Evolutionary conservation across 805 yeast species (phyloP).

Genomic region (Ogataea parapolymorpha): DNA sequence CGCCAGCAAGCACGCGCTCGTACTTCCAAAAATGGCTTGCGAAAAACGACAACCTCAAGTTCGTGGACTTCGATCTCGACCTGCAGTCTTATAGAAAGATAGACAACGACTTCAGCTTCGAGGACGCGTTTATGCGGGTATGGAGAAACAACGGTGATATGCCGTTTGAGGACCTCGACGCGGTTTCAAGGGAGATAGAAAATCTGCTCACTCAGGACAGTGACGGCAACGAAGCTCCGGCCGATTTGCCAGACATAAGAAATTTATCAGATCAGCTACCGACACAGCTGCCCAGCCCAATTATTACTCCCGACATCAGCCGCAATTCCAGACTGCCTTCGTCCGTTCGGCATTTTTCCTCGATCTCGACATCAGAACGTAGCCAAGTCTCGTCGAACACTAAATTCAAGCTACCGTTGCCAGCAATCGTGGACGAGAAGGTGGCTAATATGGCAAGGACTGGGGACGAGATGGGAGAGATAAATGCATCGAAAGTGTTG

Average conservation of each 20-base stretch:
- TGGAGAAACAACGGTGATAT: slow-evolving; percentile 30
- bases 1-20: slow-evolving; percentile 23
- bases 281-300: slow-evolving; percentile 21
- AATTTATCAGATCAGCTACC: not conserved
- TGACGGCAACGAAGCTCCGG: slow-evolving; percentile 5
- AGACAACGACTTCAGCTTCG: slow-evolving; percentile 53
- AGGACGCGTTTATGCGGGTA: slow-evolving; percentile 31
- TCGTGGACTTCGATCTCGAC: slow-evolving; percentile 53
- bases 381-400: not conserved
- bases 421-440: slow-evolving; percentile 25
- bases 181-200: slow-evolving; percentile 25
- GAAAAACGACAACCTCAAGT: slow-evolving; percentile 40
- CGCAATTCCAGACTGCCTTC: not conserved
- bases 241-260: not conserved
- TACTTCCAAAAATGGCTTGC: slow-evolving; percentile 28
- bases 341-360: slow-evolving; percentile 7
- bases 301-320: slow-evolving; percentile 16
- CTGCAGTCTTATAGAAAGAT: slow-evolving; percentile 59
- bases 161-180: slow-evolving; percentile 24
- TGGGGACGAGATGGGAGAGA: not conserved
- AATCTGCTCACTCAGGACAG: slow-evolving; percentile 5
- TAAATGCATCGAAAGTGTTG: slow-evolving; percentile 14
- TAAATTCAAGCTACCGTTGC: slow-evolving; percentile 25
- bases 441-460: not conserved
- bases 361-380: not conserved